A percentile compares a stretch with the other conserved stretches of the same genome.
phyloP scores from a whole-genome alignment of 2,329 filamentous ascomycete species.

The Pyrenophora graminea region DNA sequence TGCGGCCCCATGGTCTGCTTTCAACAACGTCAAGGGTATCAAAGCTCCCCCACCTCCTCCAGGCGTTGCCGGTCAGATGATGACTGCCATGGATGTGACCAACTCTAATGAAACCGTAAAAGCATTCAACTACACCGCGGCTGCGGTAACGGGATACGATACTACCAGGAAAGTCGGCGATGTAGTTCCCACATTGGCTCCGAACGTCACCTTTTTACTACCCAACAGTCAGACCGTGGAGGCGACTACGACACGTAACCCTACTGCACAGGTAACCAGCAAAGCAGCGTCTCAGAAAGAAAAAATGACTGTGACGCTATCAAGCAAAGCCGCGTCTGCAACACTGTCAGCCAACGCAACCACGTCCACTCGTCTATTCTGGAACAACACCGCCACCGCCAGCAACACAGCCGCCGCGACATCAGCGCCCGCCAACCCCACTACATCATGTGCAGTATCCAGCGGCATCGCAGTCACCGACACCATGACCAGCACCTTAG shows the following conservation, averaged over 20 bases:
- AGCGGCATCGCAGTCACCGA: neutral
- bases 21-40: neutral
- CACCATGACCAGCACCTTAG: neutral
- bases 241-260: neutral
- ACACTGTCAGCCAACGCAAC: neutral
- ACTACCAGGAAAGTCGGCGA: neutral
- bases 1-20: conserved; percentile 13
- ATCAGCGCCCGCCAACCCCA: neutral
- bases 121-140: neutral
- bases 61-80: neutral
- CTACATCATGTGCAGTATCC: neutral
- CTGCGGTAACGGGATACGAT: neutral
- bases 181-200: neutral
- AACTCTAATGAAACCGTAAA: neutral
- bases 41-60: conserved; percentile 3
- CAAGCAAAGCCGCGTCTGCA: neutral
- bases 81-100: neutral
- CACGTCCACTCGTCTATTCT: too few relatives aligned
- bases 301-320: neutral
- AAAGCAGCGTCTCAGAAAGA: neutral
- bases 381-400: neutral
- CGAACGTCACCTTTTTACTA: neutral
- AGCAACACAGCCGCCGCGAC: neutral
- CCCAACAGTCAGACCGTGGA: neutral
- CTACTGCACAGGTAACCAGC: neutral